phyloP scores from a whole-genome alignment of 2,329 filamentous ascomycete species.

The Penicillium sp. region DNA sequence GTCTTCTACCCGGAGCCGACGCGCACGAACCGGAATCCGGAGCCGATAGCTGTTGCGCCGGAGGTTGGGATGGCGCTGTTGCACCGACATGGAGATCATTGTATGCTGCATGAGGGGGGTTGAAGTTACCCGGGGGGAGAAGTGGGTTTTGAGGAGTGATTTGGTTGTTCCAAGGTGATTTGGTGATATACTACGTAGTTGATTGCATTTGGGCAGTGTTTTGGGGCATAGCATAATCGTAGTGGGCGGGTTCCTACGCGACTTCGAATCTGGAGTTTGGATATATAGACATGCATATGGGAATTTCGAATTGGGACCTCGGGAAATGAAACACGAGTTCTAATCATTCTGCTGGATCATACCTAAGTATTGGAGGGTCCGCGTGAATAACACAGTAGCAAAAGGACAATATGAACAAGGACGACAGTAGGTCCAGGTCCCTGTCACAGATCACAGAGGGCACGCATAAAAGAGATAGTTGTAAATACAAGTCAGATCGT shows the following conservation, averaged over 20 bases:
- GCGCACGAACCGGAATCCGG: conserved; percentile 46
- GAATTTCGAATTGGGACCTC: too few species aligned
- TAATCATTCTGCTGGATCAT: conserved; percentile 17
- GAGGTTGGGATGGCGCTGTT: conserved; percentile 84
- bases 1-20: conserved; percentile 76
- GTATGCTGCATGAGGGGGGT: conserved; percentile 85
- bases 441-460: conserved; percentile 11
- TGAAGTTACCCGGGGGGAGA: conserved; percentile 76
- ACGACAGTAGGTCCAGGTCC: conserved; percentile 22
- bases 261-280: background rate
- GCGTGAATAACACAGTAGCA: background rate
- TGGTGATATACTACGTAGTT: background rate
- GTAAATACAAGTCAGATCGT: conserved; percentile 24
- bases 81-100: conserved; percentile 85
- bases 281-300: background rate
- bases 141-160: conserved; percentile 88
- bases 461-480: conserved; percentile 14
- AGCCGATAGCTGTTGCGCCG: conserved; percentile 68
- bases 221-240: background rate
- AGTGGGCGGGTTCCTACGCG: background rate
- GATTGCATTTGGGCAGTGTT: background rate
- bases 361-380: background rate
- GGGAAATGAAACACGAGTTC: conserved; percentile 1
- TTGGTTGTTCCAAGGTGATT: conserved; percentile 49
- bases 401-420: conserved; percentile 20